Evolutionary conservation across 2,329 filamentous ascomycete genomes (phyloP), one percentile per base, ranked within the genome.

Genomic region (Achaetomium macrosporum): DNA sequence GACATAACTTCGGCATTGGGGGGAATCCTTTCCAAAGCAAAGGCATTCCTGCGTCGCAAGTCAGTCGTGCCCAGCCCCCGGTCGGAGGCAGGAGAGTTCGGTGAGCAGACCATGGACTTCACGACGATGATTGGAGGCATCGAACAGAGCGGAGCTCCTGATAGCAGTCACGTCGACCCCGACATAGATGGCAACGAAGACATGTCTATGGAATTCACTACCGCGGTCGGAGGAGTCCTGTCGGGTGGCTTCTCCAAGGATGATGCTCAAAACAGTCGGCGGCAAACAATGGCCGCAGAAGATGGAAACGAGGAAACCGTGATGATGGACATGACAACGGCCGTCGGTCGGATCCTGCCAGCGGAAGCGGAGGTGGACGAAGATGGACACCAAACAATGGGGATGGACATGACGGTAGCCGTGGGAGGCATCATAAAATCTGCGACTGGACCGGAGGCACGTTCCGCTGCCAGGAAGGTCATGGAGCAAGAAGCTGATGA

Each of bases 1-100:
- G 92, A 97, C 62, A 88, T 96, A 8, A 96, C 92, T 2, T 83
- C 82, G 50, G 88, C 83, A 9, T 76, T 95, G 49, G 92, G 92
- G 9, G 81, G 85, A 3, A 96, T 97, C 50, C 69, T 96, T 17
- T 72, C 77, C 5, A 75, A 72, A 44, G 47, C 63, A 50, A 63
- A 60, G 52, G 57, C 61, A n/a, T 56, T 64, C 54, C 45, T 59
- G 17, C 50, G 59, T 58, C 36, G 63, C 63, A 54, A 51, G 57
- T 66, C 58, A 45, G 42, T 56, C 33, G 58, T 51, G 20, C 57
- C 51, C 9, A 61, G 51, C 30, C 50, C 53, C 9, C 61, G 59
- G n/a, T 56, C 63, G 30, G 57, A 66, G 17, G 43, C 37, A 1
- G 39, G 31, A 2, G 68, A 68, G 20, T 74, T 76, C 41, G 82